Evolutionary conservation across 2,329 filamentous ascomycete genomes (phyloP), one percentile per base, ranked within the genome.

Genomic region (Venturia oleaginea): DNA sequence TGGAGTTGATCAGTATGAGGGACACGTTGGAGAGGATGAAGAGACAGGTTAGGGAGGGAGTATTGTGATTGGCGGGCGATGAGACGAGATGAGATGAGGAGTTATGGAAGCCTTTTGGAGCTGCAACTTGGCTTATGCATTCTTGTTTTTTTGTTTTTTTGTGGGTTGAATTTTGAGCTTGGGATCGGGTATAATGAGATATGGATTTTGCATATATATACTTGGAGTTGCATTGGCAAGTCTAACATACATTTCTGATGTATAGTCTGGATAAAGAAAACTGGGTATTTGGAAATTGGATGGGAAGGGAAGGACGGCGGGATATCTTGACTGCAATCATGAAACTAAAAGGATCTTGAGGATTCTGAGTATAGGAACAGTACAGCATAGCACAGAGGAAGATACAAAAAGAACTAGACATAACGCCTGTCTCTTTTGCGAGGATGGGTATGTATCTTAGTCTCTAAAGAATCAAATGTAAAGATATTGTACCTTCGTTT

Each of bases 1-100:
- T 81, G 54, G 76, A 79, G 65, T 70, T 87, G 63, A 78, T 80
- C 70, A 77, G 75, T 65, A 82, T 84, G 78, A 83, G 85, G 71
- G 73, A 74, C 68, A 76, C 78, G 68, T 72, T 85, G 59, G 77
- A 81, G 69, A 77, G 77, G 68, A 83, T 84, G 80, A 86, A 86
- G 75, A 74, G 78, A 66, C 81, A 85, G 70, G 85, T 86, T 67
- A 72, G 75, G 69, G 69, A 77, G 67, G 70, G 75, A 64, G 65
- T 46, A 10, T 38, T 62, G 54, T 62, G 65, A 62, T 32, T 27
- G 4, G 19, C 3, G 51, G 10, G 24, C 15, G 24, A 5, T 48
- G 10, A 7, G 8, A 8, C 22, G 43, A 24, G 19, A 48, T 11
- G 22, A 22, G 1, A 8, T n/a, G 11, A 22, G 19, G 19, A 48